A percentile compares a stretch with the other conserved stretches of the same genome.
phyloP scores from a whole-genome alignment of 1,139 yeast genomes.

The Yarrowia galli region DNA sequence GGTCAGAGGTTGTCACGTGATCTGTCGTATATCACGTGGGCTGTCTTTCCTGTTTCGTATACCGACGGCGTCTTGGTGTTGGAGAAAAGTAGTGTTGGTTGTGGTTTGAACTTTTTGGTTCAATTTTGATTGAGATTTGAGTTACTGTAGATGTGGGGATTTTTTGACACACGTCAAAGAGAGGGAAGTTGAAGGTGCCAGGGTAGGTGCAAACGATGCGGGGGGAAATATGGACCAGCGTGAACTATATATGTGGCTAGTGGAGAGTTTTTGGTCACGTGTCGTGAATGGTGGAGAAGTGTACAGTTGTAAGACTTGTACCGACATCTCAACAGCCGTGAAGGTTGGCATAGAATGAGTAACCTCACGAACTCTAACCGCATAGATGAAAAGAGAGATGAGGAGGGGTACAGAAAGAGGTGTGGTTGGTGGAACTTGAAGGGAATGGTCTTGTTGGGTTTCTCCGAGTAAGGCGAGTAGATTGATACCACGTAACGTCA shows the following conservation, averaged over 20 bases:
- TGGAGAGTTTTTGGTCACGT: no score
- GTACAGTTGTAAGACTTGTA: no score
- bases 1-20: not conserved
- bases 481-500: no score
- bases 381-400: not conserved
- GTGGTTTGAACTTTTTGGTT: not conserved
- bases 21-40: not conserved
- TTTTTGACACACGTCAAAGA: conserved; percentile 14
- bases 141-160: conserved; percentile 31
- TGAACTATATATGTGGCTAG: no score
- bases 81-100: not conserved
- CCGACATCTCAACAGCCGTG: no score
- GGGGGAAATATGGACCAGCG: not conserved
- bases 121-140: conserved; percentile 11
- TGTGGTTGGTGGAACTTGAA: not conserved
- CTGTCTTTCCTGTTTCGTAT: not conserved
- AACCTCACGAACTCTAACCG: not conserved
- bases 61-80: no score
- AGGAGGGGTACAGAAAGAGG: not conserved
- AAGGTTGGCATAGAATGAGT: not conserved
- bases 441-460: no score
- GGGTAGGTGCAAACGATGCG: not conserved
- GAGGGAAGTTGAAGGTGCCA: not conserved
- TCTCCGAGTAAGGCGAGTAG: no score
- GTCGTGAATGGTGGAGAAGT: no score